Evolutionary conservation across 495 filamentous ascomycete genomes (phyloP), one percentile per base, ranked within the genome.

Genomic region (Chaetomium cochliodes): DNA sequence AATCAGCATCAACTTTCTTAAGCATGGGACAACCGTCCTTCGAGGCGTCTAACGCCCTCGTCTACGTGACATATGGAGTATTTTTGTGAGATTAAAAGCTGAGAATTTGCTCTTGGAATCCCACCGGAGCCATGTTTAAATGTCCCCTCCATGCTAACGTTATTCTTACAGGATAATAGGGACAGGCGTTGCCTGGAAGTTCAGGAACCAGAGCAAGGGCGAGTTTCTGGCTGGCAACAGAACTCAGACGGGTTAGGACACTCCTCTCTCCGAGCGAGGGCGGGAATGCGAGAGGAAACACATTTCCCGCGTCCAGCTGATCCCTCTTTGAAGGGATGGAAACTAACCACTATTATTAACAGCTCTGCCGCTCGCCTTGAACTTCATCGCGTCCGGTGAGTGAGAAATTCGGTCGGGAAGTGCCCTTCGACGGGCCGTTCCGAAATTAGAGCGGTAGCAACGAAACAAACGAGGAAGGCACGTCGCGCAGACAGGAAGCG

Each of bases 371-470:
- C 79, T 92, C 73, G 87, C 89, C 63, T 79, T 92, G 64, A 92
- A 92, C 74, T 92, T 92, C 78, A 89, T 92, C 71, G 89, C 89
- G 69, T 90, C 88, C 73, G 89, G 89, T 92, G 85, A 91, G 89
- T 91, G 54, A 70, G 33, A 30, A 51, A 52, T 52, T 44, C 62
- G 62, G 42, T 16, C 8, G 26, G 57, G n/a, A 26, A 52, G n/a
- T 26, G 58, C 54, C 49, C 59, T 20, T 22, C 54, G 50, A 55
- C 41, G 61, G 56, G 55, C 46, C 42, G 33, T 33, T 63, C 64
- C 59, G 66, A 64, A 65, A 73, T 73, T 69, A 74, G 76, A 79
- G 79, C 75, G 77, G 78, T 77, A 75, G 73, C 77, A 79, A 70
- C 51, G 28, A 53, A 49, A 8, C 15, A 59, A 55, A 49, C 51